These are phyloP conservation scores for Ilex paraguariensis DNA, from an alignment of 305 asterid species.

Conservation along the genomic window DNA sequence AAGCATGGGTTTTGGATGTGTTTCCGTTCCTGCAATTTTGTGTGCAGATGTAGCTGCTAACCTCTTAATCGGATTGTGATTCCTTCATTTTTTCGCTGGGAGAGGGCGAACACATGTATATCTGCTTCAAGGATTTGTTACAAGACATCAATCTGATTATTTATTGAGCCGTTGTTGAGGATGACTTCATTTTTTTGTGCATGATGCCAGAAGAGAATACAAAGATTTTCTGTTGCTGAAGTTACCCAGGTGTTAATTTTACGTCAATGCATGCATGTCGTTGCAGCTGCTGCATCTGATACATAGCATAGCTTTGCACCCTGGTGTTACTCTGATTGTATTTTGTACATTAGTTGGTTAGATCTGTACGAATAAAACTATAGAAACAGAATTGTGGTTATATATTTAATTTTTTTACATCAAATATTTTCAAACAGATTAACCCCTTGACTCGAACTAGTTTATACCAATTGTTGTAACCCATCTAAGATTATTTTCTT, in stretches of 20 bases:
- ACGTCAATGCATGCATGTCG: conserved; percentile 7
- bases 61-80: conserved; percentile 40
- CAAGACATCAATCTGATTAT: conserved; percentile 19
- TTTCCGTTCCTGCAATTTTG: conserved; percentile 15
- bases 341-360: no score
- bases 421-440: no score
- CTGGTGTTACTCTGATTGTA: no score
- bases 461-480: no score
- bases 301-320: no score
- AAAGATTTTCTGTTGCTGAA: conserved; percentile 18
- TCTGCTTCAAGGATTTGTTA: conserved; percentile 31
- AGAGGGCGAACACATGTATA: conserved; percentile 17
- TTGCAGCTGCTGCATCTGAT: no score
- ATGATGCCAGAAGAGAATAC: conserved; percentile 26
- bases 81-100: conserved; percentile 60
- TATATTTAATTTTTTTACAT: no score
- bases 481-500: no score
- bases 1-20: conserved; percentile 9
- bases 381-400: no score
- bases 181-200: conserved; percentile 33
- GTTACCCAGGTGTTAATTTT: conserved; percentile 20
- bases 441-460: no score
- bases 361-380: no score
- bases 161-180: conserved; percentile 22
- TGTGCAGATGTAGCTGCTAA: conserved; percentile 39